These are phyloP conservation scores for Aspergillus taichungensis DNA, from an alignment of 495 filamentous ascomycete species.

Conservation along the genomic window DNA sequence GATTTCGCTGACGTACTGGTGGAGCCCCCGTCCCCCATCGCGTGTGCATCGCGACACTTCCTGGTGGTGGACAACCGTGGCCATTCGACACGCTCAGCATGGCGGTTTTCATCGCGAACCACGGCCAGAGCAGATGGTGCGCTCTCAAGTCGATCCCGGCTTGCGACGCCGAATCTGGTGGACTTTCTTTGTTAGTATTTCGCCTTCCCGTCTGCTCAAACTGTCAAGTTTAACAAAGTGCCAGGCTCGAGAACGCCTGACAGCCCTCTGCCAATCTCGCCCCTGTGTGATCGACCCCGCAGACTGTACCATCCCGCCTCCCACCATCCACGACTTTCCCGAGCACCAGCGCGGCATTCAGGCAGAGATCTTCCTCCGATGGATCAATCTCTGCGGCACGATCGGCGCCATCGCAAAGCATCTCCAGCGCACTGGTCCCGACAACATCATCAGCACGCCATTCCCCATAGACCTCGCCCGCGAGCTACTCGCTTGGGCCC, in stretches of 20 bases:
- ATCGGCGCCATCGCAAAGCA: slow-evolving; percentile 26
- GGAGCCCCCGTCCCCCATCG: slow-evolving; percentile 24
- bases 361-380: slow-evolving; percentile 27
- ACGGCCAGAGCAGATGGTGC: slow-evolving; percentile 2
- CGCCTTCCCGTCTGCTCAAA: too few relatives aligned
- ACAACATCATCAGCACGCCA: background rate
- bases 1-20: slow-evolving; percentile 29
- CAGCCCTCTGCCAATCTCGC: slow-evolving; percentile 25
- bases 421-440: slow-evolving; percentile 11
- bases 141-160: slow-evolving; percentile 13
- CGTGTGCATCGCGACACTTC: slow-evolving; percentile 26
- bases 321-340: slow-evolving; percentile 23
- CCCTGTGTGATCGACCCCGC: slow-evolving; percentile 27
- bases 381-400: slow-evolving; percentile 25
- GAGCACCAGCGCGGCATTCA: slow-evolving; percentile 9
- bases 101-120: slow-evolving; percentile 26
- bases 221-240: too few relatives aligned
- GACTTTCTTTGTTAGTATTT: slow-evolving; percentile 19
- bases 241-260: slow-evolving; percentile 24
- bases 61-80: slow-evolving; percentile 32
- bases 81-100: slow-evolving; percentile 29
- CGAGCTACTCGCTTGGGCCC: slow-evolving; percentile 24
- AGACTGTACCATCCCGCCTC: slow-evolving; percentile 25
- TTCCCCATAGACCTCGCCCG: slow-evolving; percentile 18
- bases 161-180: slow-evolving; percentile 29